Percentiles rank a stretch among this genome's conserved stretches.
These are phyloP conservation scores for Aspergillus affinis DNA, from an alignment of 495 filamentous ascomycete species.

Conservation along the genomic window DNA sequence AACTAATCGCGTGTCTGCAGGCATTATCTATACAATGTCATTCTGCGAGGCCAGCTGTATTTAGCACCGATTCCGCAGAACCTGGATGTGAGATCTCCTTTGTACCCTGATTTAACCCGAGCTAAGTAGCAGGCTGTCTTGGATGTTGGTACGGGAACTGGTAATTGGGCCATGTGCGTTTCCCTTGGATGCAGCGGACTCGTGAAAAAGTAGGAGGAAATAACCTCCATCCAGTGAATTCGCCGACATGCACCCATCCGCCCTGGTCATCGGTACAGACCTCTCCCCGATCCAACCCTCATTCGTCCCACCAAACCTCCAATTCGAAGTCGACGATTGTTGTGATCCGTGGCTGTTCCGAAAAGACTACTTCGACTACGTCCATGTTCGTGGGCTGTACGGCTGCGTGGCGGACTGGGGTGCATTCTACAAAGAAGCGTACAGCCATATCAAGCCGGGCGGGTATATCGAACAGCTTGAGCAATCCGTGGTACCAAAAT, in stretches of 20 bases:
- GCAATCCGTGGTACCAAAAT: conserved; percentile 1
- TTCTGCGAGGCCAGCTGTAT: conserved; percentile 8
- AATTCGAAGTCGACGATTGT: conserved; percentile 34
- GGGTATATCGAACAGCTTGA: conserved; percentile 3
- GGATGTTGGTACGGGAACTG: conserved; percentile 17
- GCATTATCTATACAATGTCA: conserved; percentile 14
- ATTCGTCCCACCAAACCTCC: conserved; percentile 35
- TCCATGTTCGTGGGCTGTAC: conserved; percentile 13
- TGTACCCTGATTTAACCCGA: not conserved
- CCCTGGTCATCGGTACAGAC: conserved; percentile 41
- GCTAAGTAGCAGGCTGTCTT: conserved; percentile 19
- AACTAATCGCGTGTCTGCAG: conserved; percentile 1
- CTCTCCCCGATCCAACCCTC: conserved; percentile 52
- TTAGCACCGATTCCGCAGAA: conserved; percentile 9
- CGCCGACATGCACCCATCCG: conserved; percentile 18
- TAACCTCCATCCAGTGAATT: conserved; percentile 12
- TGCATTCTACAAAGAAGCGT: conserved; percentile 1
- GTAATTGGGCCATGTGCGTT: conserved; percentile 15
- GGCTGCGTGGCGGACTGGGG: conserved; percentile 6
- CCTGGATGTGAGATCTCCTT: not conserved
- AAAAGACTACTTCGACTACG: conserved; percentile 26
- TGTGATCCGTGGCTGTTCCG: conserved; percentile 31
- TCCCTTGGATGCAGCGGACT: not conserved
- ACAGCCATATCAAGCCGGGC: conserved; percentile 1
- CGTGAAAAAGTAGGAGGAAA: too few species aligned